Evolutionary conservation across 768 basidiomycete species (phyloP), one percentile per base, ranked within the genome.

Genomic region (Crucibulum laeve): DNA sequence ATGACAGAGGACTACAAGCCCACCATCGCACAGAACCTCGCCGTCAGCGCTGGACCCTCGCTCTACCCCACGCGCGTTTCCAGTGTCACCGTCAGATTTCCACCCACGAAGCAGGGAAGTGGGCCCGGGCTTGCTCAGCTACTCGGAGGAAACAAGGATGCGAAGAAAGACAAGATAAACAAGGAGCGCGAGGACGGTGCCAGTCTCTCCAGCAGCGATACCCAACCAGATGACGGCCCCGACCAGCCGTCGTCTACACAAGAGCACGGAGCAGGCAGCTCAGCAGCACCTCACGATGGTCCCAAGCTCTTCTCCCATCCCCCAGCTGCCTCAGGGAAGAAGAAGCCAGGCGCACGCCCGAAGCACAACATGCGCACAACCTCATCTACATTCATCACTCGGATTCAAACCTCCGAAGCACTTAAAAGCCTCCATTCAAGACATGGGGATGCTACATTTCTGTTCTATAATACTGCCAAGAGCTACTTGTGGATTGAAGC

Each of bases 311-410:
- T 91, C 60, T 79, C 80, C 2, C 66, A 76, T 32, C 56, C 62
- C n/a, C 35, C 35, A n/a, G 35, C 70, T 21, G 44, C 58, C 2
- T 59, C 63, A 5, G 77, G 77, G 42, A 88, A 87, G 72, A 85
- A 83, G 67, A 80, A 82, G 48, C 57, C 67, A 5, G 58, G 64
- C 18, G 67, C 84, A 6, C 73, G 88, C 24, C 91, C 92, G n/a
- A 94, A 90, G 60, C 90, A 91, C 52, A 95, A 87, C 54, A 83
- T 96, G 51, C 77, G 87, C 42, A 91, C 91, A 0, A 92, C 91
- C 1, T 91, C 86, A 4, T 95, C 94, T 18, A 89, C 89, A 2
- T 97, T 97, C 62, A 87, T 97, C 50, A 86, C 89, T 2, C 79
- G 93, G 23, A 69, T 92, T 38, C 91, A 95, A 53, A 83, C 77